Conservation (phyloP, 208 protist genomes). For the Leishmania tarentolae region DNA sequence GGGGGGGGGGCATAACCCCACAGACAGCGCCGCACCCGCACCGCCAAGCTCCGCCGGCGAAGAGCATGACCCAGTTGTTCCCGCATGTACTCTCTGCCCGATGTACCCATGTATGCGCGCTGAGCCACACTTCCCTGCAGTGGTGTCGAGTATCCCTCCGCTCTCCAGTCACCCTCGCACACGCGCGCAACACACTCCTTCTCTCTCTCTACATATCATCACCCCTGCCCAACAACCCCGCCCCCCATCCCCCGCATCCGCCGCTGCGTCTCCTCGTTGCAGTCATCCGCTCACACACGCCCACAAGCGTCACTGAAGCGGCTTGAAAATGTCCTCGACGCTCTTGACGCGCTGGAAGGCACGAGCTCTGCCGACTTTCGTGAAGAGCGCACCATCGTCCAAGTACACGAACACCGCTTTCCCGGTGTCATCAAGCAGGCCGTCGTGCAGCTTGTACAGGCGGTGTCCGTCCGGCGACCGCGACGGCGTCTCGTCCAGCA, state of each 20-base stretch:
- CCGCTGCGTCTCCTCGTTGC: neutral
- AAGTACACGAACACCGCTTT: slow-evolving; percentile 72
- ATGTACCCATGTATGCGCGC: neutral
- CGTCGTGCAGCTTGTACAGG: slow-evolving; percentile 67
- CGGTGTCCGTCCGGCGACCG: slow-evolving; percentile 66
- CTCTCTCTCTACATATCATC: too few relatives aligned
- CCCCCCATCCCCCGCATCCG: neutral
- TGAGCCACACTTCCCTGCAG: neutral
- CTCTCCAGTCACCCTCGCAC: neutral
- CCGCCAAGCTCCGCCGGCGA: neutral
- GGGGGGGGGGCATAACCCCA: neutral
- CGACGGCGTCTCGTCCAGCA: slow-evolving; percentile 64
- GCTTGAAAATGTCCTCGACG: slow-evolving; percentile 74
- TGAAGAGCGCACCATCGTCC: slow-evolving; percentile 68
- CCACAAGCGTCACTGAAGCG: slow-evolving; percentile 19
- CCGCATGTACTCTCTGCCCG: too few relatives aligned
- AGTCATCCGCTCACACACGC: neutral
- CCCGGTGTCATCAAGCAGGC: slow-evolving; percentile 3
- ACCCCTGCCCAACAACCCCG: neutral
- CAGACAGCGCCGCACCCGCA: neutral
- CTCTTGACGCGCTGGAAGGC: slow-evolving; percentile 60
- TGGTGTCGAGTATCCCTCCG: neutral
- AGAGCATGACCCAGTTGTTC: neutral
- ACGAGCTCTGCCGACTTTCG: slow-evolving; percentile 43
- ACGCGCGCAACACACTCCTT: neutral